Conservation (phyloP, 371 early-diverging fungal species). For the Conidiobolus incongruus region DNA sequence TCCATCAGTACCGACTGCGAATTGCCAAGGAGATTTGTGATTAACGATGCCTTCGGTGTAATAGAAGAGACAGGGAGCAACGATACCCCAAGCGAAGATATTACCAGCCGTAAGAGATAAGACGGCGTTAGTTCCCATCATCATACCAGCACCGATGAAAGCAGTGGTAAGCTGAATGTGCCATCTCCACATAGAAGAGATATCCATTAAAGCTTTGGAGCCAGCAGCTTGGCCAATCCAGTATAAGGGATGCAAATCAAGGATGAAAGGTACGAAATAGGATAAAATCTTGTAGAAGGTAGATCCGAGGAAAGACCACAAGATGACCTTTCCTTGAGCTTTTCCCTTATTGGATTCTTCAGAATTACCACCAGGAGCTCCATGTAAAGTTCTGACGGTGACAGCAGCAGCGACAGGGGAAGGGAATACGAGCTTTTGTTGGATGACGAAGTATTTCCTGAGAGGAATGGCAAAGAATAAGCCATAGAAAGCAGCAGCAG, state of each 20-base stretch:
- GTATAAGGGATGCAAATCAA: conserved; percentile 28
- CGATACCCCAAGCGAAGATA: conserved; percentile 25
- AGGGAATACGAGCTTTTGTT: conserved; percentile 48
- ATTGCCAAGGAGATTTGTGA: conserved; percentile 6
- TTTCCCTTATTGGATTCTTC: conserved; percentile 5
- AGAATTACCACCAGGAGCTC: conserved; percentile 5
- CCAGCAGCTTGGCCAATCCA: conserved; percentile 25
- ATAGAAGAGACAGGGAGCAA: conserved; percentile 17
- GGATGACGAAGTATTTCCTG: conserved; percentile 40
- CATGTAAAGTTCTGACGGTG: conserved; percentile 40
- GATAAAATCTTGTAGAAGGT: conserved; percentile 12
- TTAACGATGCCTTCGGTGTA: not conserved
- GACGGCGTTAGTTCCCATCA: conserved; percentile 33
- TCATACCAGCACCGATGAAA: conserved; percentile 35
- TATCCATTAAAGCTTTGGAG: conserved; percentile 17
- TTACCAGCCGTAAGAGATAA: conserved; percentile 26
- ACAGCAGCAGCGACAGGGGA: conserved; percentile 42
- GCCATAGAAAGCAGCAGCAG: conserved; percentile 44
- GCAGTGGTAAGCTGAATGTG: conserved; percentile 4
- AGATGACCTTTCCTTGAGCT: conserved; percentile 7
- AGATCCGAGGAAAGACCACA: not conserved
- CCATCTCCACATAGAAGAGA: conserved; percentile 6
- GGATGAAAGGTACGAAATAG: conserved; percentile 23
- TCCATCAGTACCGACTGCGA: conserved; percentile 11
- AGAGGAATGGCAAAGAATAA: conserved; percentile 57